Evolutionary conservation across 2,329 filamentous ascomycete species (phyloP).

Genomic region (Sporothrix variecibatus): DNA sequence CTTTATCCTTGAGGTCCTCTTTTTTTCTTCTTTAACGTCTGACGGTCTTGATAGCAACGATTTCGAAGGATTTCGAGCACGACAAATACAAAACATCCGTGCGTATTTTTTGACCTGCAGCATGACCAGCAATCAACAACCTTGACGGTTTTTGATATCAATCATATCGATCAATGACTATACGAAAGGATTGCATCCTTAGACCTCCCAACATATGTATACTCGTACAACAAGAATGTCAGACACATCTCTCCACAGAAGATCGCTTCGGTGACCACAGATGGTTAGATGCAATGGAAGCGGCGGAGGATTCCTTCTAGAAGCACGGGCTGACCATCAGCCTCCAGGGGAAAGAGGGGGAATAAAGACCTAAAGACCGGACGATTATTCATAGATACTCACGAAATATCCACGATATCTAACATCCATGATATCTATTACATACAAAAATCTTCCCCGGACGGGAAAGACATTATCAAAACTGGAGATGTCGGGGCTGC

Average conservation of each 20-base stretch:
- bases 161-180: background rate
- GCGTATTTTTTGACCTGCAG: background rate
- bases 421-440: background rate
- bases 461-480: background rate
- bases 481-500: background rate
- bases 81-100: background rate
- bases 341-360: too few species aligned
- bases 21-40: background rate
- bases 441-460: constrained; percentile 14
- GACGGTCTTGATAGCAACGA: background rate
- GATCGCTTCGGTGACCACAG: background rate
- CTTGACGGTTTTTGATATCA: background rate
- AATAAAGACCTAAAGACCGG: background rate
- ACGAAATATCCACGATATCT: background rate
- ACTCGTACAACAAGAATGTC: too few species aligned
- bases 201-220: background rate
- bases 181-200: background rate
- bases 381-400: background rate
- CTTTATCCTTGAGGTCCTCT: background rate
- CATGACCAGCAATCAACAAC: background rate
- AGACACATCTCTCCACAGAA: background rate
- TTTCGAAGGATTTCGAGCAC: background rate
- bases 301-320: background rate
- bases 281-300: constrained; percentile 1
- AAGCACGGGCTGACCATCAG: background rate